Conservation (phyloP, 768 basidiomycete genomes). For the Boletus vinaceobasis region DNA sequence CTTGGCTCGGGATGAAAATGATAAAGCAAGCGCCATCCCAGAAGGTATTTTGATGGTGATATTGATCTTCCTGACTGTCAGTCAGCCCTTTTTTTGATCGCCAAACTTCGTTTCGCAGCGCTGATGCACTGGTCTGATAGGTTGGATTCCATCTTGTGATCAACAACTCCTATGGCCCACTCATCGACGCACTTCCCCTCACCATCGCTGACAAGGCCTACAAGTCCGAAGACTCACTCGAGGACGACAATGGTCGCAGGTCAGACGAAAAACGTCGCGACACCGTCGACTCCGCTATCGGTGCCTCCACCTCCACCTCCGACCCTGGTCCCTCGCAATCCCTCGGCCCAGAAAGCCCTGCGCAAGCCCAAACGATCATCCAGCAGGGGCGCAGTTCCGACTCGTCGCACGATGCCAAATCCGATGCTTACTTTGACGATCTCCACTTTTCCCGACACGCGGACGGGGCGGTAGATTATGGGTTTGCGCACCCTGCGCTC, state of each 20-base stretch:
- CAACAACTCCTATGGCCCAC: conserved; percentile 75
- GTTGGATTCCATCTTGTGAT: conserved; percentile 71
- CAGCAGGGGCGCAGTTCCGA: not conserved
- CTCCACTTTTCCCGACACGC: conserved; percentile 22
- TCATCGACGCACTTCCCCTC: conserved; percentile 71
- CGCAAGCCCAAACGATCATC: not conserved
- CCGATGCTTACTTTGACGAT: conserved; percentile 13
- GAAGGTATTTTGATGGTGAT: conserved; percentile 85
- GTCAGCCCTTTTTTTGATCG: conserved; percentile 19
- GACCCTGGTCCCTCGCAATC: not conserved
- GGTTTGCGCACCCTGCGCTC: conserved; percentile 87
- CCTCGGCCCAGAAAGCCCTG: not conserved
- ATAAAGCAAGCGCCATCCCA: conserved; percentile 55
- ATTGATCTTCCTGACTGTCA: conserved; percentile 77
- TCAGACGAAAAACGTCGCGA: conserved; percentile 17
- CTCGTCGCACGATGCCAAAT: conserved; percentile 2
- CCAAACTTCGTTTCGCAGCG: not conserved
- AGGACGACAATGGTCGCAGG: not conserved
- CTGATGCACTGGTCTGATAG: conserved; percentile 22
- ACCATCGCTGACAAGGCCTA: conserved; percentile 71
- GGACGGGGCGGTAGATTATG: conserved; percentile 43
- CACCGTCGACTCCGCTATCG: conserved; percentile 5
- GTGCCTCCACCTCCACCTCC: conserved; percentile 6
- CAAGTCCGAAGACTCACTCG: conserved; percentile 19
- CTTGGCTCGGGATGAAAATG: conserved; percentile 59